Conservation (phyloP, 1,284 basidiomycete genomes). For the Vanrija humicola region DNA sequence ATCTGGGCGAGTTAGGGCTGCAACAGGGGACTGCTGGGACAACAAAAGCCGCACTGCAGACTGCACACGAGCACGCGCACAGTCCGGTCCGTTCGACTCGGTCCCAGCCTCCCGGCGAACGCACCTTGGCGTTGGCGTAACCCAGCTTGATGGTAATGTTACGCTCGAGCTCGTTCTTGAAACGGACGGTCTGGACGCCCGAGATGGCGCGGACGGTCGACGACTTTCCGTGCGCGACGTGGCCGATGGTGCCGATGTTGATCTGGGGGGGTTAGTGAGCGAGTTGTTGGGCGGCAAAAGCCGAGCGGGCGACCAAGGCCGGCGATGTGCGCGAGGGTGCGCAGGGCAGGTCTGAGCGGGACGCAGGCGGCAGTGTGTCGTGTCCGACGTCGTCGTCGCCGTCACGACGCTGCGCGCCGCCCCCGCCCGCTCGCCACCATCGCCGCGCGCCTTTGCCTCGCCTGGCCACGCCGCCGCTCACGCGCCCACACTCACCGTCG, state of each 20-base stretch:
- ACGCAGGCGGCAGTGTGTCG: no score
- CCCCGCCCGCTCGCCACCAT: background rate
- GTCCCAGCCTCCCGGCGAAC: slow-evolving; percentile 24
- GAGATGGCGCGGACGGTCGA: slow-evolving; percentile 99
- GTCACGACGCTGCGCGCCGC: no score
- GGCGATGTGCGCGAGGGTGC: background rate
- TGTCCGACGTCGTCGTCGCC: no score
- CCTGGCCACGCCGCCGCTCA: background rate
- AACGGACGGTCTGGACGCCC: slow-evolving; percentile 97
- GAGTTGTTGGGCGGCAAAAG: background rate
- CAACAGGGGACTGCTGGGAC: background rate
- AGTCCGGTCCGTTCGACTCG: background rate
- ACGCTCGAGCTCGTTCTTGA: slow-evolving; percentile 96
- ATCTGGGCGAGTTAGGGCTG: slow-evolving; percentile 58
- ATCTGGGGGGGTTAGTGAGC: slow-evolving; percentile 33
- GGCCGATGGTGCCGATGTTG: slow-evolving; percentile 76
- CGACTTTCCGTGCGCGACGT: slow-evolving; percentile 98
- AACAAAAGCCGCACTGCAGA: background rate
- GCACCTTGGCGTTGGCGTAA: slow-evolving; percentile 95
- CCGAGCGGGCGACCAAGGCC: background rate
- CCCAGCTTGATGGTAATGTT: slow-evolving; percentile 99
- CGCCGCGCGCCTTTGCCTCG: no score
- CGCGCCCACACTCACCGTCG: slow-evolving; percentile 51
- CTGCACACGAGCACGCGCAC: background rate
- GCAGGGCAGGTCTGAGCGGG: no score